phyloP scores from a whole-genome alignment of 2,329 filamentous ascomycete species.

The Phaeosphaeria sp. region DNA sequence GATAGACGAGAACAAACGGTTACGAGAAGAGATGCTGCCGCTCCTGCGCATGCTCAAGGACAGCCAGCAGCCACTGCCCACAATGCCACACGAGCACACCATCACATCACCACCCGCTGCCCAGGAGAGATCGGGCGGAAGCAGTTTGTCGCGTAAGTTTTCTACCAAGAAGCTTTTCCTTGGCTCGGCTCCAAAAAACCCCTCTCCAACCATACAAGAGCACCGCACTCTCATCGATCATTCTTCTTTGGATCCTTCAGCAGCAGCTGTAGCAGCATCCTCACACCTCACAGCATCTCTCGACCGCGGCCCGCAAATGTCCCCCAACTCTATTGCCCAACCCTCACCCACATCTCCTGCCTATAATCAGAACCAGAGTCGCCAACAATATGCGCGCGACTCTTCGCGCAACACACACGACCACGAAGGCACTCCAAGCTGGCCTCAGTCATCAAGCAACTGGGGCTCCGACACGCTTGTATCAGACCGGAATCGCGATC shows the following conservation, averaged over 20 bases:
- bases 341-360: constrained; percentile 59
- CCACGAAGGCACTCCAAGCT: constrained; percentile 39
- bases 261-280: constrained; percentile 58
- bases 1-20: constrained; percentile 81
- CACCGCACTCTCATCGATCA: constrained; percentile 50
- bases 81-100: constrained; percentile 46
- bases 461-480: constrained; percentile 40
- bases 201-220: constrained; percentile 58
- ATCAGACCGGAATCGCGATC: constrained; percentile 39
- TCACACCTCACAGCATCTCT: constrained; percentile 59
- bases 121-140: constrained; percentile 47
- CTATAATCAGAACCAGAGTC: constrained; percentile 47
- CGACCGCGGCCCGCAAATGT: constrained; percentile 48
- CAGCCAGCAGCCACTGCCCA: constrained; percentile 77
- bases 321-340: constrained; percentile 51
- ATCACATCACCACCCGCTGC: constrained; percentile 44
- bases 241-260: constrained; percentile 56
- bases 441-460: constrained; percentile 32
- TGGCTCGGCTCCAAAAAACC: constrained; percentile 56
- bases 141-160: constrained; percentile 59
- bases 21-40: constrained; percentile 90
- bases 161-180: constrained; percentile 61
- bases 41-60: constrained; percentile 92
- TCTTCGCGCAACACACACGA: constrained; percentile 40
- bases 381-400: constrained; percentile 40